These are phyloP conservation scores for Pseudozyma sp. DNA, from an alignment of 1,284 basidiomycete species.

Conservation along the genomic window DNA sequence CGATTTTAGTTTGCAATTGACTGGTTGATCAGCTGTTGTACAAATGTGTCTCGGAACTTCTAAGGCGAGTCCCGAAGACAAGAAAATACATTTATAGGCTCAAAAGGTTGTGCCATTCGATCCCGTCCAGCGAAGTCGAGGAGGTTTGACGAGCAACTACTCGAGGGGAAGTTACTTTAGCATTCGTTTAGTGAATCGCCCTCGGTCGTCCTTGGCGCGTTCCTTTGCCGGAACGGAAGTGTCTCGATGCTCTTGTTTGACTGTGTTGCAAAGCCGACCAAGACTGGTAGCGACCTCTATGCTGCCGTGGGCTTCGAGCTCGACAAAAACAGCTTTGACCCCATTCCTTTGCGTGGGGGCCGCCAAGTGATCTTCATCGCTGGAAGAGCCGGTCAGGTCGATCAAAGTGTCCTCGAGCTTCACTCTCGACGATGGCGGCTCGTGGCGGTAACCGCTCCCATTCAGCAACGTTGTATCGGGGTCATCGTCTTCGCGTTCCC, in stretches of 20 bases:
- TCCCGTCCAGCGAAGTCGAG: no score
- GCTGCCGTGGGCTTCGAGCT: not conserved
- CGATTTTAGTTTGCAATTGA: no score
- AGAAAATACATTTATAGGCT: no score
- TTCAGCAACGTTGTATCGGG: not conserved
- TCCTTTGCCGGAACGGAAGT: no score
- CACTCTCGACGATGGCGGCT: not conserved
- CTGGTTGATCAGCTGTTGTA: no score
- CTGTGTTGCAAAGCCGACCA: not conserved
- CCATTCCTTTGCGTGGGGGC: not conserved
- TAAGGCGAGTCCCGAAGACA: no score
- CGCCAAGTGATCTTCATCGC: not conserved
- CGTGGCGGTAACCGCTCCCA: not conserved
- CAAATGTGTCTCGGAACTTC: no score
- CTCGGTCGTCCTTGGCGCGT: not conserved
- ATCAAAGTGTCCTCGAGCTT: constrained; percentile 4
- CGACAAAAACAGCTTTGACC: not conserved
- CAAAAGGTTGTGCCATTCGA: no score
- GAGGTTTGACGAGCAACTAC: no score
- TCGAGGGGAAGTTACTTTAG: no score
- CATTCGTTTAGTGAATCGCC: no score
- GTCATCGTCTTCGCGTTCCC: constrained; percentile 15
- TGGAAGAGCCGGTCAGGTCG: not conserved
- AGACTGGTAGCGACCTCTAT: constrained; percentile 6
- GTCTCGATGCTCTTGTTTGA: not conserved